Conservation (phyloP, 768 basidiomycete genomes). For the Psilocybe sp. region DNA sequence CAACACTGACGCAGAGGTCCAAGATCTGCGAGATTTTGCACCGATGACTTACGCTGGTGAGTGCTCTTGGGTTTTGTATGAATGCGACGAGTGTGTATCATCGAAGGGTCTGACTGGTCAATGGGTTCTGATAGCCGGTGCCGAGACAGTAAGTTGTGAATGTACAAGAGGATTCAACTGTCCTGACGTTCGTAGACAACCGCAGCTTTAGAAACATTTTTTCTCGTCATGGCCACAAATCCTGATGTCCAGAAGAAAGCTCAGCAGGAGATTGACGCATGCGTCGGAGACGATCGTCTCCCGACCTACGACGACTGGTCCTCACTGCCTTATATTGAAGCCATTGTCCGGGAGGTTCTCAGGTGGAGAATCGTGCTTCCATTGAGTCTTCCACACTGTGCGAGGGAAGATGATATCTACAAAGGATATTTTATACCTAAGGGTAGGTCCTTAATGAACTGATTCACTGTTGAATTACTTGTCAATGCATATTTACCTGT, state of each 20-base stretch:
- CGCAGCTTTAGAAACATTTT: constrained; percentile 11
- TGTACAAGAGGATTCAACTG: background rate
- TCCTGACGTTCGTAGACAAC: background rate
- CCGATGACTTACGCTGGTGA: too few relatives aligned
- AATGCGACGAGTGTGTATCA: too few relatives aligned
- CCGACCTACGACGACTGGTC: constrained; percentile 19
- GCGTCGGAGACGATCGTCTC: constrained; percentile 24
- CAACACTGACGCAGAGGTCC: too few relatives aligned
- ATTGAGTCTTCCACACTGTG: constrained; percentile 18
- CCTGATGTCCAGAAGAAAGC: constrained; percentile 29
- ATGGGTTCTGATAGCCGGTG: background rate
- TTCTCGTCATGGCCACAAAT: constrained; percentile 25
- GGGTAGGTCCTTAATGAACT: constrained; percentile 4
- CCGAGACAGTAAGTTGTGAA: background rate
- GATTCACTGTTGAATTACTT: too few relatives aligned
- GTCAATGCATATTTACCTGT: background rate
- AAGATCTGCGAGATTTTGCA: too few relatives aligned
- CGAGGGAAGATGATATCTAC: constrained; percentile 23
- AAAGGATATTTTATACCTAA: constrained; percentile 14
- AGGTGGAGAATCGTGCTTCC: constrained; percentile 16
- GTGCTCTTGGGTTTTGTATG: too few relatives aligned
- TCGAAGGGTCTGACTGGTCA: too few relatives aligned
- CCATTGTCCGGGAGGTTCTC: constrained; percentile 13
- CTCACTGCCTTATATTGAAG: constrained; percentile 21
- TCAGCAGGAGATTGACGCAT: constrained; percentile 27